Base-by-base conservation (phyloP, 2,329 filamentous ascomycete species). In the Beauveria bassiana region DNA sequence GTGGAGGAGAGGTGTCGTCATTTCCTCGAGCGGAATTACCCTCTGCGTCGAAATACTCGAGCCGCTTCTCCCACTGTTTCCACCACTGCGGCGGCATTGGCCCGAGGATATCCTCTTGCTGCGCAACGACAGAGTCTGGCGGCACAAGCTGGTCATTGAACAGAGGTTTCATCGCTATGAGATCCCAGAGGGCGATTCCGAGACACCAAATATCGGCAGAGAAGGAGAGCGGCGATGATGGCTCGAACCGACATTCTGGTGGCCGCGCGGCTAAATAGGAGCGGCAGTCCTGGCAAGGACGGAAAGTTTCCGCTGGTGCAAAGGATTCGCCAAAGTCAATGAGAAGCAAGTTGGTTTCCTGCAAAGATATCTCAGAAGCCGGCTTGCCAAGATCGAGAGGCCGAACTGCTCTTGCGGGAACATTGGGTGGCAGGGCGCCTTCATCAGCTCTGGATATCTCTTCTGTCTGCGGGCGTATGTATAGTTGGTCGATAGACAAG, bases 251-350 rank as follows among this genome's bases (percentile, higher is more conserved):
- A 2, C 42, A 47, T 22, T 64, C 59, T 12, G 63, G 59, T 8
- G 63, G 58, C 20, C 59, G 63, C 7, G 59, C 57, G 18, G 61
- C 66, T 18, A 62, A 22, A 18, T 66, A 66, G 6, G 59, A 64
- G 22, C 64, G 62, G 51, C 65, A 67, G 49, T 65, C 60, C 56
- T 68, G 55, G 7, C 70, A 68, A 9, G 54, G 63, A 31, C 69
- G 68, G 51, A 43, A 2, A 1, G 69, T 64, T 24, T 52, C 63
- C 18, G 51, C 62, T 20, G 70, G 68, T 1, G 65, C 38, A 62
- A 72, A 74, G 5, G 71, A 65, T 53, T 72, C 70, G 14, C 71
- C 72, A 66, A 73, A 75, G 64, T 75, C 73, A 62, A 64, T 66
- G 1, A 75, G 70, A 55, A 74, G 60, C 0, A 71, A 43, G 5